These are phyloP conservation scores for Tuber indicum DNA, from an alignment of 495 filamentous ascomycete species.

Conservation along the genomic window DNA sequence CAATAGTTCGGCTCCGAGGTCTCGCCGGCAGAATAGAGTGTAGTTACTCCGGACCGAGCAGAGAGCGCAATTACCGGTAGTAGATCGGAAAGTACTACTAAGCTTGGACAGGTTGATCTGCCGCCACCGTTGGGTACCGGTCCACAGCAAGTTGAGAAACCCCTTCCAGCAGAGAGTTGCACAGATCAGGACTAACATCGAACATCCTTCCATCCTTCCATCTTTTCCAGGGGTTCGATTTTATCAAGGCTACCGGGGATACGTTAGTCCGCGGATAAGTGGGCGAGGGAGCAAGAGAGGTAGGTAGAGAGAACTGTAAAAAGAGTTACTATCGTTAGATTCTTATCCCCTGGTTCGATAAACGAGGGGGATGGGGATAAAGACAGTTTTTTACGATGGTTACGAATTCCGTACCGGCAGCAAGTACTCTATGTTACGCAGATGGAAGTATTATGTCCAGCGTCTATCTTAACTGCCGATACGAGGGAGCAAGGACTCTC, in stretches of 20 bases:
- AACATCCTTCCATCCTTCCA: background rate
- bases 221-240: background rate
- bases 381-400: background rate
- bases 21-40: background rate
- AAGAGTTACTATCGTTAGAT: background rate
- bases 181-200: background rate
- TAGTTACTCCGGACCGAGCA: background rate
- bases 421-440: background rate
- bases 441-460: background rate
- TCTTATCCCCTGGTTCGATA: background rate
- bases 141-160: background rate
- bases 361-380: background rate
- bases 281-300: background rate
- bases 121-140: background rate
- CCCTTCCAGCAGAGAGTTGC: background rate
- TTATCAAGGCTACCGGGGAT: background rate
- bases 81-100: background rate
- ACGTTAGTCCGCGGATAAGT: background rate
- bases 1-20: background rate
- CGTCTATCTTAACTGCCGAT: background rate
- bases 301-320: background rate
- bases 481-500: background rate
- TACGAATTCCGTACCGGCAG: background rate
- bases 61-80: background rate
- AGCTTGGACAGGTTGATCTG: background rate